phyloP scores from a whole-genome alignment of 2,329 filamentous ascomycete species.

The Calycina herbarum region DNA sequence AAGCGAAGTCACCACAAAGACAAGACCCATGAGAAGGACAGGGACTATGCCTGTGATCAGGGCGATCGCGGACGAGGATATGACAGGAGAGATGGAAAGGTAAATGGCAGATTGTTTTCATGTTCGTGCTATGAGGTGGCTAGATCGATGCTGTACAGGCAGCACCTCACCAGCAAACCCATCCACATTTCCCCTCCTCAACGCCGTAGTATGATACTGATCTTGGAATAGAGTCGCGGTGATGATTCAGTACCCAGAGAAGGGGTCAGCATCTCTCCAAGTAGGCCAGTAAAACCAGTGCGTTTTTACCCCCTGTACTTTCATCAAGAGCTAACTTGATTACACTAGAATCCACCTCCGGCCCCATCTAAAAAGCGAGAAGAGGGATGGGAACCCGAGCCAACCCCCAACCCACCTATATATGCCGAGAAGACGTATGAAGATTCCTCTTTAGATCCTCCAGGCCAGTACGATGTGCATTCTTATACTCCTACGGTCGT shows the following conservation, averaged over 20 bases:
- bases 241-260: neutral
- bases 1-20: neutral
- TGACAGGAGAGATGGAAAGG: neutral
- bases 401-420: neutral
- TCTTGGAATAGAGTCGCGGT: neutral
- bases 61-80: neutral
- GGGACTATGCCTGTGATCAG: neutral
- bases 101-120: neutral
- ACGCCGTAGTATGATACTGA: neutral
- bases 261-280: neutral
- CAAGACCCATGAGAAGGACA: neutral
- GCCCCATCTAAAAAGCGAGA: neutral
- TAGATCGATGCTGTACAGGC: neutral
- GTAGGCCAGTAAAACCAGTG: neutral
- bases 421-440: neutral
- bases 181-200: neutral
- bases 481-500: neutral
- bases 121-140: neutral
- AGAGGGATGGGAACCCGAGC: neutral
- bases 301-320: neutral
- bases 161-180: neutral
- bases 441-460: neutral
- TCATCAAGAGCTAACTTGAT: neutral
- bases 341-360: neutral
- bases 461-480: neutral